phyloP scores from a whole-genome alignment of 768 basidiomycete species.

The Boletus bicolor region DNA sequence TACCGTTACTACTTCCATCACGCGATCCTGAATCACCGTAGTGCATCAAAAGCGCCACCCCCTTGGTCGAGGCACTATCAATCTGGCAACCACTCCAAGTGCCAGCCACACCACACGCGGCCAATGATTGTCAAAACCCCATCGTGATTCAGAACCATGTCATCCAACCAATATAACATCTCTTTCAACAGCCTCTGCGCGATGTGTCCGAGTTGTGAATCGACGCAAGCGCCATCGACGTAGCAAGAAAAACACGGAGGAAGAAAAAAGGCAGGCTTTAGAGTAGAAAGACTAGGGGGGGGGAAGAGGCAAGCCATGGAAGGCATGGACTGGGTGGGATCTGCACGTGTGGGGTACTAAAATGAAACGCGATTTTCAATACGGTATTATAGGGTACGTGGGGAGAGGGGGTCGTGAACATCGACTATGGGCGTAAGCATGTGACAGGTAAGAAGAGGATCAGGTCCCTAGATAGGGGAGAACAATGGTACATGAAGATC shows the following conservation, averaged over 20 bases:
- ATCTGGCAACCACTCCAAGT: not conserved
- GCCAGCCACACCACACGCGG: not conserved
- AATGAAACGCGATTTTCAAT: not conserved
- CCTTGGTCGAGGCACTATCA: too few species aligned
- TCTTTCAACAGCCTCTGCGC: not conserved
- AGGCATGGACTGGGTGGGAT: not conserved
- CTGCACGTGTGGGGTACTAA: conserved; percentile 6
- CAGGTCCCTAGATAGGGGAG: not conserved
- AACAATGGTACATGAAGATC: not conserved
- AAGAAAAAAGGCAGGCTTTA: not conserved
- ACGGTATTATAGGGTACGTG: conserved; percentile 5
- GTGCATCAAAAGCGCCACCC: too few species aligned
- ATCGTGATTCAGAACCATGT: not conserved
- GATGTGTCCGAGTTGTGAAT: not conserved
- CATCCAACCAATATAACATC: not conserved
- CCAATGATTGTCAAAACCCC: not conserved
- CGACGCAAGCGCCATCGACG: not conserved
- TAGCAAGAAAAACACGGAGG: not conserved
- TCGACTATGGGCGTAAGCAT: conserved; percentile 3
- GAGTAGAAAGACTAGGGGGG: not conserved
- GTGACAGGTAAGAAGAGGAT: not conserved
- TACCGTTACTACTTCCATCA: too few species aligned
- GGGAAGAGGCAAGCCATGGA: not conserved
- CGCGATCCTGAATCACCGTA: too few species aligned
- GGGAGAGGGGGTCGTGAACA: not conserved